These are phyloP conservation scores for Talaromyces stipitatus DNA, from an alignment of 495 filamentous ascomycete genomes.

Conservation along the genomic window DNA sequence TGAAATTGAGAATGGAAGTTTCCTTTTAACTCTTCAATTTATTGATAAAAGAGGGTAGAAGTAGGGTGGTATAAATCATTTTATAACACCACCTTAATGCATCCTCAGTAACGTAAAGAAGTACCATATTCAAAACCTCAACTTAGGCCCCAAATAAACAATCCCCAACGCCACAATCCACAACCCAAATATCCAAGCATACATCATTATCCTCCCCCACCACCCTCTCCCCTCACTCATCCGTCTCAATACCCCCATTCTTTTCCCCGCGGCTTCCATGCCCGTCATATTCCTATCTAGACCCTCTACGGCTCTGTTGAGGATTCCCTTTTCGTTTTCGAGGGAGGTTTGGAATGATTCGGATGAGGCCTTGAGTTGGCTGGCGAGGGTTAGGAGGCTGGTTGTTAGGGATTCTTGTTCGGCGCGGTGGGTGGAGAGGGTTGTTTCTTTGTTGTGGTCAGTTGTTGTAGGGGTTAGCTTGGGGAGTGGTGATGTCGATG, in stretches of 20 bases:
- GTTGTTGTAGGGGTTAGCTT: conserved; percentile 12
- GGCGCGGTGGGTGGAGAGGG: conserved; percentile 62
- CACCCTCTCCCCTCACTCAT: conserved; percentile 83
- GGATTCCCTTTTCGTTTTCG: conserved; percentile 61
- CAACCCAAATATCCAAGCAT: conserved; percentile 72
- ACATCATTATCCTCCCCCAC: conserved; percentile 79
- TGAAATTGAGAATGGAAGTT: not conserved
- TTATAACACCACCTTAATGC: too few species aligned
- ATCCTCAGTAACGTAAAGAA: not conserved
- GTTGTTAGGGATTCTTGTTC: conserved; percentile 82
- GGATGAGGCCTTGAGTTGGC: conserved; percentile 67
- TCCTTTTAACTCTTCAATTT: not conserved
- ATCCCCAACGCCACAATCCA: conserved; percentile 67
- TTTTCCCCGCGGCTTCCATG: conserved; percentile 64
- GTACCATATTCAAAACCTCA: conserved; percentile 68
- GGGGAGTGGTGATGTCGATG: conserved; percentile 11
- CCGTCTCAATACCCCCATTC: conserved; percentile 64
- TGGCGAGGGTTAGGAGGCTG: conserved; percentile 70
- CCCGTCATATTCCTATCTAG: conserved; percentile 66
- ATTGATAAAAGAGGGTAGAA: not conserved
- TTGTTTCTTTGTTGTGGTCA: conserved; percentile 44
- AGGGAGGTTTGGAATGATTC: conserved; percentile 61
- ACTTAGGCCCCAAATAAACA: conserved; percentile 75
- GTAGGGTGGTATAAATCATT: not conserved
- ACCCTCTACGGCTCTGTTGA: conserved; percentile 61